phyloP scores from a whole-genome alignment of 805 yeast species.

The Yamadazyma ubonensis region DNA sequence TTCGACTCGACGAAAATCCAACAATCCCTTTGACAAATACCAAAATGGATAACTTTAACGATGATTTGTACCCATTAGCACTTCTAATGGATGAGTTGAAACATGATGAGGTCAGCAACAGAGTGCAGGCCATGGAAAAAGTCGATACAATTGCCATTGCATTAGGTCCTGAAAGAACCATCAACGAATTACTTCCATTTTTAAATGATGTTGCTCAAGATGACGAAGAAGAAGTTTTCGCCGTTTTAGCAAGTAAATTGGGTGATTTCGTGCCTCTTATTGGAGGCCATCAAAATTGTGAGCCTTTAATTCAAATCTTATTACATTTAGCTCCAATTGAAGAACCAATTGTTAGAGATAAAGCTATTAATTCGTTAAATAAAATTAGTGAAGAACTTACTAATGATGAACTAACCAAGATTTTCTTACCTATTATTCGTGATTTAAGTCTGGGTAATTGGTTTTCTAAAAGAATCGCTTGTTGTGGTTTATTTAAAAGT shows the following conservation, averaged over 20 bases:
- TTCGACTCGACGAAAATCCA: conserved; percentile 7
- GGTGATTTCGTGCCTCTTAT: conserved; percentile 84
- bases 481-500: conserved; percentile 81
- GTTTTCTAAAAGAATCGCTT: conserved; percentile 90
- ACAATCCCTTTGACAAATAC: conserved; percentile 8
- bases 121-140: conserved; percentile 93
- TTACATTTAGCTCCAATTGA: conserved; percentile 88
- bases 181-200: conserved; percentile 86
- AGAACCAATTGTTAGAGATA: conserved; percentile 94
- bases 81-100: conserved; percentile 94
- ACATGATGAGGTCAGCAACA: conserved; percentile 91
- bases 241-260: conserved; percentile 87
- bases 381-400: conserved; percentile 62
- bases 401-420: conserved; percentile 59
- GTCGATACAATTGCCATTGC: conserved; percentile 94
- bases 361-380: conserved; percentile 85
- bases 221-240: conserved; percentile 97
- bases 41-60: conserved; percentile 39
- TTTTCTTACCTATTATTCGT: conserved; percentile 74
- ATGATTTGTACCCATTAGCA: conserved; percentile 90
- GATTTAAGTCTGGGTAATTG: conserved; percentile 84
- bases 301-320: conserved; percentile 55
- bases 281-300: conserved; percentile 72
- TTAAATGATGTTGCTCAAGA: conserved; percentile 88
- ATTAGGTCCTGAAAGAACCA: conserved; percentile 88